These are phyloP conservation scores for Penstemon newberryi DNA, from an alignment of 257 asterid genomes.

Conservation along the genomic window DNA sequence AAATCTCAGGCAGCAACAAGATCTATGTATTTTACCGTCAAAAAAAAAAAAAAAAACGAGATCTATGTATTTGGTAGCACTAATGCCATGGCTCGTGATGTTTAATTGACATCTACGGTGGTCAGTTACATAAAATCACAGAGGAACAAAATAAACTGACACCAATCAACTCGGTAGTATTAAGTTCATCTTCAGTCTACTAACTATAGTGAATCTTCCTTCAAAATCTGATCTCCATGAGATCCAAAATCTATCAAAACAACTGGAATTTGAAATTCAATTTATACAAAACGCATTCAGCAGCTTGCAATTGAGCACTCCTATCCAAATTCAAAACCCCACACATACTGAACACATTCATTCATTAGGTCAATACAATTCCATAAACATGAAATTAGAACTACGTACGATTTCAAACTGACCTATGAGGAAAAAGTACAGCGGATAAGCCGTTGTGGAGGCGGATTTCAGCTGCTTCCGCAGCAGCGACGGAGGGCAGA, in stretches of 20 bases:
- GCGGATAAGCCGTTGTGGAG: constrained; percentile 74
- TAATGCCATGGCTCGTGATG: neutral
- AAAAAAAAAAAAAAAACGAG: too few species aligned
- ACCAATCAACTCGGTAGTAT: too few species aligned
- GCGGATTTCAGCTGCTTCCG: constrained; percentile 93
- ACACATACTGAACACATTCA: neutral
- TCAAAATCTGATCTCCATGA: neutral
- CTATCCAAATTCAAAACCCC: neutral
- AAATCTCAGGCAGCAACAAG: too few species aligned
- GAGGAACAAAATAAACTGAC: too few species aligned
- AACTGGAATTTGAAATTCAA: neutral
- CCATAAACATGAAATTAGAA: neutral
- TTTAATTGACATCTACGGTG: neutral
- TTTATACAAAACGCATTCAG: neutral
- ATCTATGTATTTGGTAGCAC: too few species aligned
- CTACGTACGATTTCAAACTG: constrained; percentile 7
- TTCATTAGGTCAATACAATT: neutral
- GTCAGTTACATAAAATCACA: neutral
- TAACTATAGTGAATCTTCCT: too few species aligned
- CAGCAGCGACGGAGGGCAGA: constrained; percentile 79
- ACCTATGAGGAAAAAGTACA: constrained; percentile 90
- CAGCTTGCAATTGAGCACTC: neutral
- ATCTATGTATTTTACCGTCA: too few species aligned
- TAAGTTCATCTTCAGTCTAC: too few species aligned
- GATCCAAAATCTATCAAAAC: constrained; percentile 12